Percentiles rank a stretch among this genome's conserved stretches.
Conservation (phyloP, 805 yeast species). For the Candida nonsorbophila region DNA sequence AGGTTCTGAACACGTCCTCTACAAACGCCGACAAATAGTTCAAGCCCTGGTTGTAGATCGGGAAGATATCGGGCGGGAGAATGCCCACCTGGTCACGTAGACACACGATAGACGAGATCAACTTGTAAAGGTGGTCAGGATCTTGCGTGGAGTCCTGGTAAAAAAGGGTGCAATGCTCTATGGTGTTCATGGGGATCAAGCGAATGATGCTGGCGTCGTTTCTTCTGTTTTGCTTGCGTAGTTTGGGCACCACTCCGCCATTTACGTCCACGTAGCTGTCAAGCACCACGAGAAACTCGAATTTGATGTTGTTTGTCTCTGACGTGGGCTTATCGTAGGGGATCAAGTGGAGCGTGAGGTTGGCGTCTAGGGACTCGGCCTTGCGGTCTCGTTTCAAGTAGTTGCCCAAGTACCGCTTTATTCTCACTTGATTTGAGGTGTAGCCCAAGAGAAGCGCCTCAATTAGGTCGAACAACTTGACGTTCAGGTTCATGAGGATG, state of each 20-base stretch:
- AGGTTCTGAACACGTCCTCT: conserved; percentile 22
- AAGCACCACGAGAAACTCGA: conserved; percentile 59
- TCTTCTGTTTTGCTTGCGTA: conserved; percentile 23
- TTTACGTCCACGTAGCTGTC: conserved; percentile 54
- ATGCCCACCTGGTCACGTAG: conserved; percentile 77
- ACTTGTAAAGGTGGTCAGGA: conserved; percentile 50
- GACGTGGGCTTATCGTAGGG: conserved; percentile 25
- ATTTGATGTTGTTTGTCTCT: conserved; percentile 16
- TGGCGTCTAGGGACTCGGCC: conserved; percentile 9
- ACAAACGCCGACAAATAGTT: conserved; percentile 61
- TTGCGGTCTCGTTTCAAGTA: conserved; percentile 11
- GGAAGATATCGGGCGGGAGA: conserved; percentile 73
- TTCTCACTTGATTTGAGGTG: conserved; percentile 28
- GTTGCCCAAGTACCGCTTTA: conserved; percentile 54
- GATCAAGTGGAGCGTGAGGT: conserved; percentile 32
- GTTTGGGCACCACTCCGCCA: conserved; percentile 19
- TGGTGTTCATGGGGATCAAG: conserved; percentile 70
- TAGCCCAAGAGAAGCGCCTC: conserved; percentile 69
- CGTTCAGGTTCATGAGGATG: conserved; percentile 63
- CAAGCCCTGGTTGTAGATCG: conserved; percentile 65
- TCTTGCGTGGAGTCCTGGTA: conserved; percentile 20
- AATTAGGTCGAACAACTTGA: conserved; percentile 59
- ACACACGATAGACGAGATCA: conserved; percentile 79
- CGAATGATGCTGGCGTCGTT: conserved; percentile 54
- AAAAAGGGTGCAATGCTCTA: conserved; percentile 70